Conservation (phyloP, 179 eudicot species). For the Gypsophila paniculata region DNA sequence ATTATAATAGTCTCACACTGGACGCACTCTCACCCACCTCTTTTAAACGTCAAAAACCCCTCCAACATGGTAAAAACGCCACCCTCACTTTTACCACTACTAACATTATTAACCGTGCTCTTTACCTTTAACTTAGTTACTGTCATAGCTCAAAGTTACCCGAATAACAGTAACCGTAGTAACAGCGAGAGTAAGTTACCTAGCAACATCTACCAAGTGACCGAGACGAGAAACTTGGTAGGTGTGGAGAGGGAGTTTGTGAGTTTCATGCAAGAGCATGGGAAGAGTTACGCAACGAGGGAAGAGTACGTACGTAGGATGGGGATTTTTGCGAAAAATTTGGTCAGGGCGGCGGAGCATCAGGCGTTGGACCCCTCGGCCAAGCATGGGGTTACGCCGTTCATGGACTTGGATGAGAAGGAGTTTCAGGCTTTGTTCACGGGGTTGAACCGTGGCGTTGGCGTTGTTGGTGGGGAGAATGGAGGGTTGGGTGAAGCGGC, state of each 20-base stretch:
- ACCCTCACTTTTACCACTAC: not conserved
- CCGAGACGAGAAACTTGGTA: constrained; percentile 21
- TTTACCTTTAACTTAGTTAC: not conserved
- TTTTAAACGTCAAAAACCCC: not conserved
- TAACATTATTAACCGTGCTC: not conserved
- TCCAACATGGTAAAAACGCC: constrained; percentile 2
- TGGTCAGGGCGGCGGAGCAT: constrained; percentile 73
- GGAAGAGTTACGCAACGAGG: constrained; percentile 49
- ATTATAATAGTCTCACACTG: too few species aligned
- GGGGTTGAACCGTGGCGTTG: constrained; percentile 43
- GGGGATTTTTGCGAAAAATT: constrained; percentile 55
- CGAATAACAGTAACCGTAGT: not conserved
- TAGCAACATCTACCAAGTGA: constrained; percentile 32
- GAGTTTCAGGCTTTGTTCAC: constrained; percentile 58
- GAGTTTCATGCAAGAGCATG: constrained; percentile 48
- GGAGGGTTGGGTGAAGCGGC: constrained; percentile 26
- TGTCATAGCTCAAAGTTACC: constrained; percentile 1
- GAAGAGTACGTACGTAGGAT: constrained; percentile 71
- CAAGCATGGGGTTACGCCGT: constrained; percentile 77
- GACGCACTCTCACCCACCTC: too few species aligned
- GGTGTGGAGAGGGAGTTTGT: constrained; percentile 37
- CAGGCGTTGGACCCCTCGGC: constrained; percentile 86
- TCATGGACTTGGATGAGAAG: constrained; percentile 56
- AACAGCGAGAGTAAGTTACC: not conserved
- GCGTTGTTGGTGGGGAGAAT: not conserved